Conservation (phyloP, 2,329 filamentous ascomycete species). For the Beauveria asiatica region DNA sequence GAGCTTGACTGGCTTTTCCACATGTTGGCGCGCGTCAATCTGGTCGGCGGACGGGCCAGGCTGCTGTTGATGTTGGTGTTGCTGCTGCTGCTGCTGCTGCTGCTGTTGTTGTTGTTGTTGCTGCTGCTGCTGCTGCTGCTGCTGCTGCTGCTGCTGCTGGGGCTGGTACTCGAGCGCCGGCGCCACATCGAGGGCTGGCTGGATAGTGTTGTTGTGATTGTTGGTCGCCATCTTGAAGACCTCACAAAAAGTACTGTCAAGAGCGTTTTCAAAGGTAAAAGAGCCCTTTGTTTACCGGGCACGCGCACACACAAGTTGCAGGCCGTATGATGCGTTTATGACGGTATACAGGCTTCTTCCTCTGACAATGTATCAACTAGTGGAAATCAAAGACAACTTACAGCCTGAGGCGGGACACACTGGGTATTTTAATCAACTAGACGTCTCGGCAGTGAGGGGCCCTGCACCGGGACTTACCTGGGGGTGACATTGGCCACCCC, state of each 20-base stretch:
- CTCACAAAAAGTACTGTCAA: neutral
- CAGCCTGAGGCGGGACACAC: neutral
- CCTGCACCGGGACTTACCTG: neutral
- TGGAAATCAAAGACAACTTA: neutral
- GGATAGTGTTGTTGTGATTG: neutral
- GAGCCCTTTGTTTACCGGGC: neutral
- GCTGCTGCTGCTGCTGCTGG: neutral
- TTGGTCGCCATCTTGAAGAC: conserved; percentile 7
- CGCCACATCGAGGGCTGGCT: neutral
- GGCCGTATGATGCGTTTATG: neutral
- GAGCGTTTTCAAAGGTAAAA: neutral
- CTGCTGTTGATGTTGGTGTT: too few species aligned
- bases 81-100: neutral
- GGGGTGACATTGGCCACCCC: neutral
- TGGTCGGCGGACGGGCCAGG: neutral
- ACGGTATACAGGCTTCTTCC: neutral
- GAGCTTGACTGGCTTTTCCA: neutral
- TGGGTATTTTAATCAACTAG: neutral
- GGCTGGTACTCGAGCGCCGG: neutral
- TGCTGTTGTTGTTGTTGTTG: too few species aligned
- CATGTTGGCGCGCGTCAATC: conserved; percentile 8
- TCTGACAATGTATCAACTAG: neutral
- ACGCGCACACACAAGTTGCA: neutral
- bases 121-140: neutral
- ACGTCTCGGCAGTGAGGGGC: neutral